Percentiles rank a stretch among this genome's conserved stretches.
Conservation (phyloP, 2,329 filamentous ascomycete genomes). For the Fusarium penzigii region DNA sequence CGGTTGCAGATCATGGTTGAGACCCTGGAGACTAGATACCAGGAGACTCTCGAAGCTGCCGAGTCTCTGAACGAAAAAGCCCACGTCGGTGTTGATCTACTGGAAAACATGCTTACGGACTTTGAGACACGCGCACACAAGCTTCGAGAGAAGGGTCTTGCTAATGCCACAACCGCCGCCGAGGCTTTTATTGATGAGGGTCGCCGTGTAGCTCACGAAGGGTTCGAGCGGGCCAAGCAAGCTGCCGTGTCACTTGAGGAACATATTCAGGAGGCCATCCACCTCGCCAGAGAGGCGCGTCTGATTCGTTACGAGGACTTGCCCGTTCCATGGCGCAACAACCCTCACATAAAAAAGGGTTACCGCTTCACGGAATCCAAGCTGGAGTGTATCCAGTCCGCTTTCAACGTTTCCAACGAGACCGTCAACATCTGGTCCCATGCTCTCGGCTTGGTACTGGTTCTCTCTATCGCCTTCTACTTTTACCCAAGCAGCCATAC, state of each 20-base stretch:
- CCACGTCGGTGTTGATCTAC: constrained; percentile 78
- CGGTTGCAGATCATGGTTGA: constrained; percentile 89
- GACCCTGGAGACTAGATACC: constrained; percentile 83
- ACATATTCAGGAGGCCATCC: constrained; percentile 77
- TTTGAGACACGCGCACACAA: constrained; percentile 82
- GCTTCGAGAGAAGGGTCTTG: constrained; percentile 74
- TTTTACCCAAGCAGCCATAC: constrained; percentile 89
- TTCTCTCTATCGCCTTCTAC: constrained; percentile 88
- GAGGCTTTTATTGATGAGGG: constrained; percentile 75
- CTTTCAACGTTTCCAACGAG: constrained; percentile 87
- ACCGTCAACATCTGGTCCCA: constrained; percentile 98
- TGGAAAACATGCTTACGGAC: constrained; percentile 83
- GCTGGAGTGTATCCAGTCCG: constrained; percentile 81
- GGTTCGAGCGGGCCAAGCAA: constrained; percentile 74
- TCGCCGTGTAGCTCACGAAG: constrained; percentile 77
- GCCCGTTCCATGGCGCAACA: constrained; percentile 89
- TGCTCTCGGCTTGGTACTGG: constrained; percentile 81
- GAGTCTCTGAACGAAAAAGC: constrained; percentile 92
- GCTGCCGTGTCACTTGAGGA: constrained; percentile 83
- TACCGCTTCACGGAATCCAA: constrained; percentile 95
- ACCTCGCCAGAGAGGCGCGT: constrained; percentile 74
- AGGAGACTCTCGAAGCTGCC: constrained; percentile 80
- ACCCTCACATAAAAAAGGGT: constrained; percentile 86
- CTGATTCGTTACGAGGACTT: constrained; percentile 88
- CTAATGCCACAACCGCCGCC: constrained; percentile 64